A percentile compares a stretch with the other conserved stretches of the same genome.
Evolutionary conservation across 495 filamentous ascomycete species (phyloP).

Genomic region (Amorphotheca resinae): DNA sequence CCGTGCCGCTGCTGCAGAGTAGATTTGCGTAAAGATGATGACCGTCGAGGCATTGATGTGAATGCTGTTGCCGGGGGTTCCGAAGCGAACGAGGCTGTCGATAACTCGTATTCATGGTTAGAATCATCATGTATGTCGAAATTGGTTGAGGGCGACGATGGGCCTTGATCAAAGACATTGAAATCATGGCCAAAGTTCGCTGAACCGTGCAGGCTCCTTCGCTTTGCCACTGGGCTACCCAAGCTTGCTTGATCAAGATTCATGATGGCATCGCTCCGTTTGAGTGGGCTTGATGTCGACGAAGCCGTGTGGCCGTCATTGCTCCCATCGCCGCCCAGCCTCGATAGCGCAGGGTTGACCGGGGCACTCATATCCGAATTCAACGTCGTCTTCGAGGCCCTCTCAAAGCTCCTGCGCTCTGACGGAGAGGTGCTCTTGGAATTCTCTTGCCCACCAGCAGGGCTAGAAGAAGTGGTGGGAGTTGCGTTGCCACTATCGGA

Average conservation of each 20-base stretch:
- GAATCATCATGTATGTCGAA: slow-evolving; percentile 35
- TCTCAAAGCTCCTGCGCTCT: slow-evolving; percentile 31
- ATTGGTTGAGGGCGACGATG: slow-evolving; percentile 19
- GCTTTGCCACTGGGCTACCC: slow-evolving; percentile 79
- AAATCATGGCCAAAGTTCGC: slow-evolving; percentile 41
- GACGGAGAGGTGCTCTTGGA: slow-evolving; percentile 26
- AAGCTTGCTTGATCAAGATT: slow-evolving; percentile 62
- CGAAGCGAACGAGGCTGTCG: slow-evolving; percentile 14
- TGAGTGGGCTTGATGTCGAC: slow-evolving; percentile 70
- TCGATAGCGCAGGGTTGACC: slow-evolving; percentile 33
- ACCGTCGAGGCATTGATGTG: slow-evolving; percentile 33
- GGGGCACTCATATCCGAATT: slow-evolving; percentile 35
- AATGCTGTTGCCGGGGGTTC: slow-evolving; percentile 11
- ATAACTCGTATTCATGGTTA: slow-evolving; percentile 23
- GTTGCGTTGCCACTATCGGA: slow-evolving; percentile 52
- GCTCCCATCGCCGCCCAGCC: slow-evolving; percentile 28
- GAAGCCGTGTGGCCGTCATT: slow-evolving; percentile 29
- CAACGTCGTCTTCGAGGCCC: slow-evolving; percentile 30
- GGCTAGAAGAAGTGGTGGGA: slow-evolving; percentile 7
- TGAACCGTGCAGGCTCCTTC: slow-evolving; percentile 65
- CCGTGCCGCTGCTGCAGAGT: slow-evolving; percentile 71
- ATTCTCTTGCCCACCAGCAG: slow-evolving; percentile 45
- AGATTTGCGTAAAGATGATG: slow-evolving; percentile 70
- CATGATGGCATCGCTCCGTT: slow-evolving; percentile 85
- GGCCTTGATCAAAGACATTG: slow-evolving; percentile 56